Base-by-base conservation (phyloP, 495 filamentous ascomycete genomes). In the Neurospora africana region DNA sequence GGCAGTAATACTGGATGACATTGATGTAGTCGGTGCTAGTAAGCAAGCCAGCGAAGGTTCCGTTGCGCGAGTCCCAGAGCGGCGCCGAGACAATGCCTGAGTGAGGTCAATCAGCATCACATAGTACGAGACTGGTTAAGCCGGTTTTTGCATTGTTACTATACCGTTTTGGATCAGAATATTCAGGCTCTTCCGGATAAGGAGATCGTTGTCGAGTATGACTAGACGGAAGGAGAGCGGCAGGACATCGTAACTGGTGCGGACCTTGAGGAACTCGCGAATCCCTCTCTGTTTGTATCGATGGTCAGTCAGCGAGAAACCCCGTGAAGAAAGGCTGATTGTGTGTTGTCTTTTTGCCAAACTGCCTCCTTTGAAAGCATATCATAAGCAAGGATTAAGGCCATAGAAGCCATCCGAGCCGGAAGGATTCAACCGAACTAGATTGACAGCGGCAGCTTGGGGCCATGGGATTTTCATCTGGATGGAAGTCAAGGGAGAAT, bases 1-100 rank as follows among this genome's bases (percentile, higher is more conserved):
- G 95, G 89, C 95, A 98, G 84, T 98, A 98, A 81, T 98, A 99
- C 82, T 98, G 96, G 70, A 99, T 96, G 71, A 99, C 91, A 79
- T 99, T 99, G 84, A 99, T 92, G 81, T 95, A 99, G 81, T 99
- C 95, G 74, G 93, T 95, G 67, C 93, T 96, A 27, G 95, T 98
- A 77, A 99, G 86, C 33, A 98, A 86, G 69, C 95, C 95, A 33
- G 96, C 95, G 79, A 98, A 99, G 30, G 91, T 93, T 35, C 94
- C 97, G 5, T 91, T 92, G 71, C 92, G 92, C 39, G 94, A 97
- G 82, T 99, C 95, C 95, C 95, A 99, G 74, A 99, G 86, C 35
- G 95, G 95, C 30, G 95, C 95, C 53, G 95, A 99, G 65, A 99
- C 95, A 81, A 99, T 98, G 79, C 94, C 95, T 98, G 79, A 72